Evolutionary conservation across 1,284 basidiomycete species (phyloP).

Genomic region (Taiwanofungus camphoratus): DNA sequence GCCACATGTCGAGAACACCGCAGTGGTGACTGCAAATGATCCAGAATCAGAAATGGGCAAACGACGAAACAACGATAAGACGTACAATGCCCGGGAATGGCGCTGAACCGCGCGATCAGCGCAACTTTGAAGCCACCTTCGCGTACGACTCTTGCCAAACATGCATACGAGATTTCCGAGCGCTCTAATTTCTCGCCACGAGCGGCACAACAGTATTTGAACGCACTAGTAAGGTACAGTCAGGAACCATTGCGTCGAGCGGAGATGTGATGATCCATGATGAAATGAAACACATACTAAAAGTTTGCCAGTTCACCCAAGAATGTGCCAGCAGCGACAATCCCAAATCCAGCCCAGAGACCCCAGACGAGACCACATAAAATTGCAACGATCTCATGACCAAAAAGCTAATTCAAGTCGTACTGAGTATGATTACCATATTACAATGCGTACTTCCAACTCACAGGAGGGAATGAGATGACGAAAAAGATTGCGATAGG

Average conservation of each 20-base stretch:
- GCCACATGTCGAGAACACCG: constrained; percentile 76
- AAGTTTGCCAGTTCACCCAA: constrained; percentile 68
- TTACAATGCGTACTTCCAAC: constrained; percentile 14
- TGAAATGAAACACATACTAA: constrained; percentile 41
- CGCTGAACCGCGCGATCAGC: constrained; percentile 67
- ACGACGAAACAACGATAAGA: constrained; percentile 9
- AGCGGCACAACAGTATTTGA: constrained; percentile 57
- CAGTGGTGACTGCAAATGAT: constrained; percentile 47
- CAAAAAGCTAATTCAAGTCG: constrained; percentile 47
- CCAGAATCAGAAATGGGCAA: not conserved
- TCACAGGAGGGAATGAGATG: constrained; percentile 71
- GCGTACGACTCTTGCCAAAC: constrained; percentile 70
- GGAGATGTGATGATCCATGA: not conserved
- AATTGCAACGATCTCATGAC: constrained; percentile 73
- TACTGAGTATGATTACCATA: constrained; percentile 2
- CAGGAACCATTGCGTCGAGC: constrained; percentile 4
- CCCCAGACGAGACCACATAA: constrained; percentile 79
- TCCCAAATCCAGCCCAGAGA: constrained; percentile 59
- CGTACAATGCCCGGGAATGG: constrained; percentile 76
- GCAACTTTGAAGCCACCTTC: constrained; percentile 79
- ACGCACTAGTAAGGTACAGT: constrained; percentile 38
- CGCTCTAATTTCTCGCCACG: constrained; percentile 69
- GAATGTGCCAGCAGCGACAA: constrained; percentile 63
- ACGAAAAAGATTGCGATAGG: constrained; percentile 78
- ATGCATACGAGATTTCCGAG: constrained; percentile 69